Percentiles rank a stretch among this genome's conserved stretches.
phyloP scores from a whole-genome alignment of 139 green algal genomes.

The Mychonastes homosphaera region DNA sequence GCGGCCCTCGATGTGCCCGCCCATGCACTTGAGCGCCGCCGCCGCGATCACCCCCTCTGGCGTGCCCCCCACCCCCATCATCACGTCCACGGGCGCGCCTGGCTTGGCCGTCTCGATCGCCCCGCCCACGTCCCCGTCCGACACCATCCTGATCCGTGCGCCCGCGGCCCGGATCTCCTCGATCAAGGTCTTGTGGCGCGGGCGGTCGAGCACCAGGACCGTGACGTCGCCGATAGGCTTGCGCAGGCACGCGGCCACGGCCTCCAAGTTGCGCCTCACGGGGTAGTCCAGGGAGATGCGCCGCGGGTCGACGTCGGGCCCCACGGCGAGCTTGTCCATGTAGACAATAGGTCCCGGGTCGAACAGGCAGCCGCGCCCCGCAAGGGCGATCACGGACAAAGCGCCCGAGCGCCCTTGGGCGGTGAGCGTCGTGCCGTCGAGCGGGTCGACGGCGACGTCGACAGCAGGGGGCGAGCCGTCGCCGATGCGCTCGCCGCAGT shows the following conservation, averaged over 20 bases:
- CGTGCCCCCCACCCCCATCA: constrained; percentile 49
- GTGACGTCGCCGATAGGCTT: constrained; percentile 68
- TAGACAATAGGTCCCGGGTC: constrained; percentile 50
- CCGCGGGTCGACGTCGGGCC: constrained; percentile 34
- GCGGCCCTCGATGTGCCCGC: constrained; percentile 41
- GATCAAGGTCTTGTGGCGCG: constrained; percentile 52
- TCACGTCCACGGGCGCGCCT: constrained; percentile 49
- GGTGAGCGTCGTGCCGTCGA: constrained; percentile 66
- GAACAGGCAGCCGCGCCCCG: constrained; percentile 55
- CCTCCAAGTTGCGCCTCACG: constrained; percentile 49
- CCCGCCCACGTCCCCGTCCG: constrained; percentile 45
- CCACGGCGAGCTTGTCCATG: constrained; percentile 66
- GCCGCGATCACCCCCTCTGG: constrained; percentile 70
- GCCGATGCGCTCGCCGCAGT: constrained; percentile 43
- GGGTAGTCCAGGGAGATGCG: constrained; percentile 41
- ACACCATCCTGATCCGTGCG: constrained; percentile 61
- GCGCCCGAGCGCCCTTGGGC: constrained; percentile 28
- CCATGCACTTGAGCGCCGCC: constrained; percentile 61
- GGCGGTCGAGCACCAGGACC: constrained; percentile 65
- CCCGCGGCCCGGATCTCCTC: constrained; percentile 52
- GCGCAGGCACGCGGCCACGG: constrained; percentile 41
- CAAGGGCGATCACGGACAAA: constrained; percentile 61
- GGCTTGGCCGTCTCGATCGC: constrained; percentile 63
- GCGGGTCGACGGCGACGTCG: constrained; percentile 77
- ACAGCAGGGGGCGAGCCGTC: constrained; percentile 32